phyloP scores from a whole-genome alignment of 371 early-diverging fungal species.

The Gilbertella persicaria region DNA sequence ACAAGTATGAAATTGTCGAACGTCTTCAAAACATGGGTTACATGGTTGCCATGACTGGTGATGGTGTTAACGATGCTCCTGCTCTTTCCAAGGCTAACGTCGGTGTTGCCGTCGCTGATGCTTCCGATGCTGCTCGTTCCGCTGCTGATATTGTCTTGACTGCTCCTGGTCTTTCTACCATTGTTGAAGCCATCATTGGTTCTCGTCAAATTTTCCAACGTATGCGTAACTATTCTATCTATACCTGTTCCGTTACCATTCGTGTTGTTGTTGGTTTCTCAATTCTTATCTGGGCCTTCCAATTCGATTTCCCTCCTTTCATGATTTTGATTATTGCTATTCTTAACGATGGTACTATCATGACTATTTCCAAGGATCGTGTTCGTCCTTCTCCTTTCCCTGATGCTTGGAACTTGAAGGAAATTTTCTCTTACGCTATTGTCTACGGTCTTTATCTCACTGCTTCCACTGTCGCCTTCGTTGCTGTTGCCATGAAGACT shows the following conservation, averaged over 20 bases:
- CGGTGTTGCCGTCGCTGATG: conserved; percentile 82
- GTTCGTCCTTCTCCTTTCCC: conserved; percentile 58
- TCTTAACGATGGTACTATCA: conserved; percentile 62
- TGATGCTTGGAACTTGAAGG: conserved; percentile 58
- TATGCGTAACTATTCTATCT: conserved; percentile 63
- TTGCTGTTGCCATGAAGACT: conserved; percentile 40
- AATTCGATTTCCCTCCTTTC: conserved; percentile 65
- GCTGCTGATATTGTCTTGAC: conserved; percentile 79
- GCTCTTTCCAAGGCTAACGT: conserved; percentile 87
- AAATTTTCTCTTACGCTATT: conserved; percentile 59
- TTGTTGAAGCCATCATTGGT: conserved; percentile 66
- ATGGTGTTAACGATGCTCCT: conserved; percentile 96
- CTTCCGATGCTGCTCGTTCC: conserved; percentile 75
- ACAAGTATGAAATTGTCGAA: conserved; percentile 92
- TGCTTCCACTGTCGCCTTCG: conserved; percentile 57
- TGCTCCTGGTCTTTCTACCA: conserved; percentile 76
- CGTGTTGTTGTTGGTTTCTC: conserved; percentile 64
- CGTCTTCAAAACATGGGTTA: conserved; percentile 81
- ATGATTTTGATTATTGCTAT: conserved; percentile 63
- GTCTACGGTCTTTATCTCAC: conserved; percentile 58
- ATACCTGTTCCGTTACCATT: conserved; percentile 63
- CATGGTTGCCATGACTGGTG: conserved; percentile 92
- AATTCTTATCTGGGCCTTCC: conserved; percentile 56
- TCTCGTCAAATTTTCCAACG: conserved; percentile 74
- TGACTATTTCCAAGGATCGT: conserved; percentile 62